A percentile compares a stretch with the other conserved stretches of the same genome.
phyloP scores from a whole-genome alignment of 176 grass and related monocot species.

The Juncus effusus region DNA sequence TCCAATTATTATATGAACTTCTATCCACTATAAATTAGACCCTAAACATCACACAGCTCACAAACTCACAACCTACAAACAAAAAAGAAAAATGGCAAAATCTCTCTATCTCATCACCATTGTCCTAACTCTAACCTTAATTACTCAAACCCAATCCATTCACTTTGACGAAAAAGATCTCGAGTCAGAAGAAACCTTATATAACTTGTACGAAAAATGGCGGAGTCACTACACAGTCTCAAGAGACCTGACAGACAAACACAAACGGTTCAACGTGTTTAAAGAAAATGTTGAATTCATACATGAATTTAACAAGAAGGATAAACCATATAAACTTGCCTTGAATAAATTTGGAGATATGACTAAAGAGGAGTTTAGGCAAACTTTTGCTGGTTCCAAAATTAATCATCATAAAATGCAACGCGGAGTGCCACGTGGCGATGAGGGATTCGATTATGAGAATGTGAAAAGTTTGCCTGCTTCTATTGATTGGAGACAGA shows the following conservation, averaged over 20 bases:
- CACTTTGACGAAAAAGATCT: constrained; percentile 23
- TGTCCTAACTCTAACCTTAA: neutral
- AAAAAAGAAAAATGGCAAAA: constrained; percentile 13
- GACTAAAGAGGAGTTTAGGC: constrained; percentile 4
- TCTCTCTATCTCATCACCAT: neutral
- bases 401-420: neutral
- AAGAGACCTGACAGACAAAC: constrained; percentile 12
- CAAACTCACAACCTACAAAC: neutral
- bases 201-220: constrained; percentile 33
- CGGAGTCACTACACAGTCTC: neutral
- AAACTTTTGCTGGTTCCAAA: neutral
- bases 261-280: constrained; percentile 23
- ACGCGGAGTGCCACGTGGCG: neutral
- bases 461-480: neutral
- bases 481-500: neutral
- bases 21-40: constrained; percentile 18
- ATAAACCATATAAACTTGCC: neutral
- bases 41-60: neutral
- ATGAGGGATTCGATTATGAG: neutral
- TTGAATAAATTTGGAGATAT: neutral
- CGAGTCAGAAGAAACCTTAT: constrained; percentile 6
- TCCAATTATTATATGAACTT: neutral
- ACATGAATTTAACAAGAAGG: constrained; percentile 38
- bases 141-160: neutral
- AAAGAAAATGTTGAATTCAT: constrained; percentile 21